Evolutionary conservation across 1,284 basidiomycete genomes (phyloP), one percentile per base, ranked within the genome.

Genomic region (Cystobasidiaceae sp.): DNA sequence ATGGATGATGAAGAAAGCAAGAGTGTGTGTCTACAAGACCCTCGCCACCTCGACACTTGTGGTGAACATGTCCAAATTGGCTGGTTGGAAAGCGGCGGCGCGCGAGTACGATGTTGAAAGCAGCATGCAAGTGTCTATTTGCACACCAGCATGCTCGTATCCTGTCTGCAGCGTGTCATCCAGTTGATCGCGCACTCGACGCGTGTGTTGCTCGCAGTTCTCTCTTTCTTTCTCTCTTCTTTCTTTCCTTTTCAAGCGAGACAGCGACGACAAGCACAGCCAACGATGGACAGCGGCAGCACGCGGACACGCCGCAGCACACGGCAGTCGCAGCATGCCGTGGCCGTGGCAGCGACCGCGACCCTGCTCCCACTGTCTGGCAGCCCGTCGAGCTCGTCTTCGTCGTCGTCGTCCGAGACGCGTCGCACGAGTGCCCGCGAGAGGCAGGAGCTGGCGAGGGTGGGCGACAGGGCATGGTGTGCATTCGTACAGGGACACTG

Each of bases 361-460:
- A 27, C 41, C 33, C 50, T 52, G 48, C 48, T n/a, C 17, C 50
- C 30, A 23, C 49, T 15, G 49, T 19, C 30, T n/a, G n/a, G n/a
- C n/a, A n/a, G n/a, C n/a, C n/a, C 19, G 9, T 46, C 44, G 9
- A n/a, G 9, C 44, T 46, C n/a, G n/a, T 7, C 44, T 23, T 9
- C 49, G 30, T 28, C 49, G 25, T 23, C 49, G 25, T 23, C 49
- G 49, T n/a, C 9, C 5, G 13, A n/a, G 9, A 9, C 28, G 11
- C 13, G 49, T 28, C 8, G 8, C 9, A n/a, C 8, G 8, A 11
- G 6, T 51, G 13, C 11, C 8, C 5, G 21, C n/a, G 19, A 41
- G 45, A 34, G 45, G 39, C 32, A 45, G 19, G 54, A 56, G 27
- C 30, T 56, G n/a, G 37, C 54, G 8, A 56, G 45, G 54, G 52